Evolutionary conservation across 257 asterid genomes (phyloP).

Genomic region (Ilex asprella): DNA sequence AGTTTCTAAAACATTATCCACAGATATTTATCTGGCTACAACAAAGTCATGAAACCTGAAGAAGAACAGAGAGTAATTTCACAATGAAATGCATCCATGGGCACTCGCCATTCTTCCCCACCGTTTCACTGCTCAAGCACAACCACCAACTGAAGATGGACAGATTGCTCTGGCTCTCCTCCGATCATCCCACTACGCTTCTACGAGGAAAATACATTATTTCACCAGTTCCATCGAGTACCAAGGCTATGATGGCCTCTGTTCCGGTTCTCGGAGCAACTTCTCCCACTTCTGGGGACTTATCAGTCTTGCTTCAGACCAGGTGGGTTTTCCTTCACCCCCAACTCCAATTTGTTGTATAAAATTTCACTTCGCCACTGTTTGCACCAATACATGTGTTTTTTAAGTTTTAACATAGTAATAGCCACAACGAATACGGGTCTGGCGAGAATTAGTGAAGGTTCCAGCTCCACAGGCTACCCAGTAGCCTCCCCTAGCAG

Average conservation of each 20-base stretch:
- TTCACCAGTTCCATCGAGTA: not conserved
- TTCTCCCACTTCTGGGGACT: constrained; percentile 24
- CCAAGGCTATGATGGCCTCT: constrained; percentile 18
- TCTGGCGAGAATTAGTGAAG: too few relatives aligned
- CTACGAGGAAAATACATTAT: constrained; percentile 1
- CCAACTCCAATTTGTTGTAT: not conserved
- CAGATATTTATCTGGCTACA: not conserved
- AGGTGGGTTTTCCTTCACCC: constrained; percentile 22
- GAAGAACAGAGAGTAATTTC: not conserved
- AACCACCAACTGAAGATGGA: constrained; percentile 7
- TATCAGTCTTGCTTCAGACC: constrained; percentile 38
- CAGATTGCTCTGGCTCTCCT: constrained; percentile 1
- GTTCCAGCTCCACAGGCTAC: too few relatives aligned
- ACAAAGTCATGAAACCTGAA: too few relatives aligned
- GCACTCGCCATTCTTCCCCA: constrained; percentile 8
- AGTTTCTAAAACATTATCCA: constrained; percentile 6
- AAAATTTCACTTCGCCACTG: not conserved
- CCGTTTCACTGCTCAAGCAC: not conserved
- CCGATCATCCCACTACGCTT: not conserved
- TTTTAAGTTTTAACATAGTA: too few relatives aligned
- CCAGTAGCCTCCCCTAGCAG: too few relatives aligned
- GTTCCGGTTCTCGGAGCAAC: constrained; percentile 19
- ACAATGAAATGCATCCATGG: constrained; percentile 27
- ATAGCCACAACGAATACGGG: too few relatives aligned
- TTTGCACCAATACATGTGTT: too few relatives aligned